These are phyloP conservation scores for Serendipita sp. DNA, from an alignment of 768 basidiomycete species.

Conservation along the genomic window DNA sequence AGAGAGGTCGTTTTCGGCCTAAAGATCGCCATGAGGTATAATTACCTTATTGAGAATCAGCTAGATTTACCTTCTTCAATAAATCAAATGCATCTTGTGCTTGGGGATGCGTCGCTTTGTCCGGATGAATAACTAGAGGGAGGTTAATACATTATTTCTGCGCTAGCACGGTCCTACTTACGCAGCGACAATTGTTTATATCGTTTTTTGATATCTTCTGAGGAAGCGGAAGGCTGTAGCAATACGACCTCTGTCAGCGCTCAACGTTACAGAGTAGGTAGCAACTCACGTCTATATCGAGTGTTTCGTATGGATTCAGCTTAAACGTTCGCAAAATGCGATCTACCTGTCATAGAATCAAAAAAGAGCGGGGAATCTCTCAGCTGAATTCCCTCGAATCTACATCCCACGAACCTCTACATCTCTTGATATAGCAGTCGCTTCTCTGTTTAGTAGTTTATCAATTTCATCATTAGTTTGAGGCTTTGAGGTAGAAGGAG, in stretches of 20 bases:
- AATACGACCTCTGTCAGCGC: neutral
- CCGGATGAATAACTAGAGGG: conserved; percentile 84
- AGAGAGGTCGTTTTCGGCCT: conserved; percentile 76
- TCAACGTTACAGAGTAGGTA: neutral
- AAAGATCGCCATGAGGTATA: neutral
- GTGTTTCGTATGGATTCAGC: conserved; percentile 90
- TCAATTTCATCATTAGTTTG: conserved; percentile 48
- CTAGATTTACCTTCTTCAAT: conserved; percentile 62
- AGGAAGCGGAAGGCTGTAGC: conserved; percentile 22
- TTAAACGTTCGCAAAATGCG: conserved; percentile 91
- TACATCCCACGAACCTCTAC: conserved; percentile 43
- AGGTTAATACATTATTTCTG: conserved; percentile 8
- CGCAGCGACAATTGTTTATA: conserved; percentile 75
- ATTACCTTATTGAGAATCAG: neutral
- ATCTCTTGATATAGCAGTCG: conserved; percentile 74
- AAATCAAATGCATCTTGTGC: conserved; percentile 89
- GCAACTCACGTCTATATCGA: conserved; percentile 60
- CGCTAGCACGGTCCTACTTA: conserved; percentile 25
- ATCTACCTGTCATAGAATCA: conserved; percentile 29
- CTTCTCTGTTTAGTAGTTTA: conserved; percentile 61
- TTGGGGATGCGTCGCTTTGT: conserved; percentile 79
- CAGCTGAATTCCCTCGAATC: neutral
- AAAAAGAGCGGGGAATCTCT: neutral
- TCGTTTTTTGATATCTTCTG: conserved; percentile 79
- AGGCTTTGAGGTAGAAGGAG: conserved; percentile 2